These are phyloP conservation scores for Brassica juncea DNA, from an alignment of 345 rosid species.

Conservation along the genomic window DNA sequence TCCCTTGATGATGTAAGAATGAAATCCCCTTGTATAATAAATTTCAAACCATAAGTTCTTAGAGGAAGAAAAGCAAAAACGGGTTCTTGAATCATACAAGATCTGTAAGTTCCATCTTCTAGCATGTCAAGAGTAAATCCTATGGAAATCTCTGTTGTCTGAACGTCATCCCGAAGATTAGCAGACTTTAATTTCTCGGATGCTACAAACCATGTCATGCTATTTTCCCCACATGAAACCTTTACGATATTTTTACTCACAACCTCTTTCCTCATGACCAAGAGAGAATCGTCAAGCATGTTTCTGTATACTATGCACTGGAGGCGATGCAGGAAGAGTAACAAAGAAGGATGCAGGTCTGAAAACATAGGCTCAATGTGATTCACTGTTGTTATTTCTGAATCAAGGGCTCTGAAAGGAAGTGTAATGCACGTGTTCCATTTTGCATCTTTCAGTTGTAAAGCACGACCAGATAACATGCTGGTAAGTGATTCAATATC, in stretches of 20 bases:
- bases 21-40: conserved; percentile 95
- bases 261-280: conserved; percentile 76
- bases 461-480: conserved; percentile 44
- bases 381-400: conserved; percentile 58
- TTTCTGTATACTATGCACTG: conserved; percentile 71
- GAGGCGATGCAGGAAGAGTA: conserved; percentile 91
- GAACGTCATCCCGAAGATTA: conserved; percentile 54
- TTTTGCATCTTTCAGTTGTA: conserved; percentile 41
- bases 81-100: conserved; percentile 69
- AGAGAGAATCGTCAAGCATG: conserved; percentile 58
- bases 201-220: conserved; percentile 87
- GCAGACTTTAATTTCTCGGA: conserved; percentile 66
- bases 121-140: conserved; percentile 79
- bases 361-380: conserved; percentile 66
- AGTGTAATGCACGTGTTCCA: conserved; percentile 94
- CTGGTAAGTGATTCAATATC: conserved; percentile 55
- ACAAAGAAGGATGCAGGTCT: conserved; percentile 86
- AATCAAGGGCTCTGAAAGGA: conserved; percentile 71
- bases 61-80: conserved; percentile 95
- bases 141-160: conserved; percentile 76
- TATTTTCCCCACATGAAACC: conserved; percentile 72
- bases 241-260: conserved; percentile 65
- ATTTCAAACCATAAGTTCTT: conserved; percentile 90
- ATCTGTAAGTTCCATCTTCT: conserved; percentile 58
- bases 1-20: conserved; percentile 97